Evolutionary conservation across 1,284 basidiomycete species (phyloP).

Genomic region (Athelia sp.): DNA sequence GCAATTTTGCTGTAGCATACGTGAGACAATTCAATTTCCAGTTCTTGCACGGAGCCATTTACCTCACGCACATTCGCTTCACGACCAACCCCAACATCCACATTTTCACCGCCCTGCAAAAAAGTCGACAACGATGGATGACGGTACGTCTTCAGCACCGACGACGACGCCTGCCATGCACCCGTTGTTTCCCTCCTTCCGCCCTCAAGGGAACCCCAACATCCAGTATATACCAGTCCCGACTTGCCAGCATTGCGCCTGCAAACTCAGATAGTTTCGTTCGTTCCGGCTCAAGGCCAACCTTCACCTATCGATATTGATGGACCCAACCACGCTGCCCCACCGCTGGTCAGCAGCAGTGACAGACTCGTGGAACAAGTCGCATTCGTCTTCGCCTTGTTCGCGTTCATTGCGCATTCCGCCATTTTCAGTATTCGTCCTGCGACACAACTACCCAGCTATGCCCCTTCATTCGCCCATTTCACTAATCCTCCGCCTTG

Average conservation of each 20-base stretch:
- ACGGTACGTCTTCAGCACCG: conserved; percentile 79
- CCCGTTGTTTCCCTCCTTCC: conserved; percentile 26
- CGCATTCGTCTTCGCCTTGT: conserved; percentile 5
- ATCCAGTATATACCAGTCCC: conserved; percentile 12
- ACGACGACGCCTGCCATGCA: conserved; percentile 38
- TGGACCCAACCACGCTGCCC: no score
- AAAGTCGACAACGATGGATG: conserved; percentile 55
- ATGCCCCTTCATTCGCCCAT: conserved; percentile 15
- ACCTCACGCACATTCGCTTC: no score
- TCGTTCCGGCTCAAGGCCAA: conserved; percentile 29
- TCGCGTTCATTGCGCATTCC: conserved; percentile 1
- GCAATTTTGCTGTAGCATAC: no score
- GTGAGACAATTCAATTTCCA: no score
- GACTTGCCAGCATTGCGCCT: conserved; percentile 1
- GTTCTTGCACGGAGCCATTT: no score
- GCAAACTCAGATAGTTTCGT: conserved; percentile 15
- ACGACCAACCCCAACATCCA: conserved; percentile 11
- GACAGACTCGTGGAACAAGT: conserved; percentile 5
- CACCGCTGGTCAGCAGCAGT: no score
- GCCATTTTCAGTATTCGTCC: conserved; percentile 9
- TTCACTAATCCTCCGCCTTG: conserved; percentile 17
- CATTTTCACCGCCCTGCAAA: conserved; percentile 6
- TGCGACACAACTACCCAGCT: conserved; percentile 9
- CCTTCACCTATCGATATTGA: conserved; percentile 6
- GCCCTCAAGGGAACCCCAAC: conserved; percentile 31